phyloP scores from a whole-genome alignment of 495 filamentous ascomycete species.

The Entonaema liquescens region DNA sequence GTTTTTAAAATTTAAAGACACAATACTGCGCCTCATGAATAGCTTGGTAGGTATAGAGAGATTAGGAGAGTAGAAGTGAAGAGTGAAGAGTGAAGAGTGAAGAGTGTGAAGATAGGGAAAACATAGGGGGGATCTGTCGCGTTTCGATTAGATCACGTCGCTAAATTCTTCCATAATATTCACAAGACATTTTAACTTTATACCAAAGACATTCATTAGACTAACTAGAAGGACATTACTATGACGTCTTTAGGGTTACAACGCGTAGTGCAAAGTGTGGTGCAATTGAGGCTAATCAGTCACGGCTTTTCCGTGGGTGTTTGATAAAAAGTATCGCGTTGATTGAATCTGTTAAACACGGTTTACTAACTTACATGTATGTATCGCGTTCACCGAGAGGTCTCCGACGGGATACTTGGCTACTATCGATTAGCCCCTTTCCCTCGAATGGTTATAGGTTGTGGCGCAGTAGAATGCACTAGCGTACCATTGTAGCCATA shows the following conservation, averaged over 20 bases:
- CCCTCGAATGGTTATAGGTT: conserved; percentile 20
- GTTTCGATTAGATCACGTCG: not conserved
- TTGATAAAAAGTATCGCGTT: conserved; percentile 17
- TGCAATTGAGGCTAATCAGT: conserved; percentile 21
- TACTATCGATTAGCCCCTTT: conserved; percentile 30
- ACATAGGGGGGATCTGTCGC: not conserved
- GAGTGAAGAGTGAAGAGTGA: no score
- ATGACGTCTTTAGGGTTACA: conserved; percentile 22
- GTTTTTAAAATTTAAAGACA: no score
- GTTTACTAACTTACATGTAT: no score
- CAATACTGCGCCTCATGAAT: not conserved
- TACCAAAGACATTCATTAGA: not conserved
- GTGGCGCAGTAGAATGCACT: conserved; percentile 29
- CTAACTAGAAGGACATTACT: not conserved
- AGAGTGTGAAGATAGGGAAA: no score
- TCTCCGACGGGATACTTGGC: conserved; percentile 28
- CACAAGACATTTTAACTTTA: not conserved
- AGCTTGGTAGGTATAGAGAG: not conserved
- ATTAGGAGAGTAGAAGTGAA: no score
- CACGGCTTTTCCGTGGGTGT: conserved; percentile 28
- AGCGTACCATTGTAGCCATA: not conserved
- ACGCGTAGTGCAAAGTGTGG: not conserved
- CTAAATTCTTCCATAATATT: not conserved
- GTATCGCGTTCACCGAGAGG: conserved; percentile 44
- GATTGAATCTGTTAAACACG: conserved; percentile 27